phyloP scores from a whole-genome alignment of 2,329 filamentous ascomycete genomes.

The Helicocarpus griseus region DNA sequence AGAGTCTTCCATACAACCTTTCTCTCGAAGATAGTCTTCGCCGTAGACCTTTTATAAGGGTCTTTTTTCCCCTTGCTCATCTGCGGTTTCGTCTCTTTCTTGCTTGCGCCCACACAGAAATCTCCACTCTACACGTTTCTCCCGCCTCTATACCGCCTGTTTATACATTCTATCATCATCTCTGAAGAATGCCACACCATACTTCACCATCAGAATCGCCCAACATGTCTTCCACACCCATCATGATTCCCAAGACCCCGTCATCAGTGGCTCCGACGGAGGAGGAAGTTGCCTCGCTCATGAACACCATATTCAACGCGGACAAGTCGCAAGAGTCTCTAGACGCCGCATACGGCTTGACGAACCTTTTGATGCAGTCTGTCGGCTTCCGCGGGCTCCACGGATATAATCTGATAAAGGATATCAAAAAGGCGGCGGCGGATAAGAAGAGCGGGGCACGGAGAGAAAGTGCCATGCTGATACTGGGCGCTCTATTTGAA shows the following conservation, averaged over 20 bases:
- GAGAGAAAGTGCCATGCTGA: constrained; percentile 88
- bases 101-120: neutral
- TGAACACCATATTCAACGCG: constrained; percentile 60
- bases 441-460: constrained; percentile 88
- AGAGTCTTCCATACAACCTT: neutral
- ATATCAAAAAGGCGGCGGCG: constrained; percentile 65
- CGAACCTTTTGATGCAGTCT: constrained; percentile 54
- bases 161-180: neutral
- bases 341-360: constrained; percentile 56
- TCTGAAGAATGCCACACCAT: constrained; percentile 37
- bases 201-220: constrained; percentile 31
- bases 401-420: constrained; percentile 52
- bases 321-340: constrained; percentile 60
- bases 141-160: neutral
- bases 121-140: constrained; percentile 1
- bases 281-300: constrained; percentile 55
- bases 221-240: constrained; percentile 34
- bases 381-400: constrained; percentile 54
- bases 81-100: neutral
- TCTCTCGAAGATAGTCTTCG: neutral
- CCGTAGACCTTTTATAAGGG: neutral
- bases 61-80: neutral
- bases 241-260: constrained; percentile 11
- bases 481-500: constrained; percentile 88
- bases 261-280: constrained; percentile 26